Conservation (phyloP, 176 grass and related monocot genomes). For the Carex pumila region DNA sequence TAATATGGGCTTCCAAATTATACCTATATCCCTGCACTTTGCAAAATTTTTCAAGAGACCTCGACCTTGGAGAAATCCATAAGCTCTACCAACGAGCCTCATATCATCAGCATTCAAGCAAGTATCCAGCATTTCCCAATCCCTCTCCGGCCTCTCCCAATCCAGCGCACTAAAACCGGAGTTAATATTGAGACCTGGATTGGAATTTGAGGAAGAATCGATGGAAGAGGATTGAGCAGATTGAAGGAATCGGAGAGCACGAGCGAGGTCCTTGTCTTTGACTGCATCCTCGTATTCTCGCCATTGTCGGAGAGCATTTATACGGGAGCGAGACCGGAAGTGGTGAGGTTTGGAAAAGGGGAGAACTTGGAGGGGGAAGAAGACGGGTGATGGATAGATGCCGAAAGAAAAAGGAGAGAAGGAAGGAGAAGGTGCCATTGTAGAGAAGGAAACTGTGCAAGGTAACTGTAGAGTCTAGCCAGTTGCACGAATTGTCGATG, state of each 20-base stretch:
- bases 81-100: conserved; percentile 71
- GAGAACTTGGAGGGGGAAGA: neutral
- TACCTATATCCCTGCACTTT: conserved; percentile 80
- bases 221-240: conserved; percentile 32
- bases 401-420: conserved; percentile 6
- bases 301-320: conserved; percentile 66
- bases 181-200: conserved; percentile 11
- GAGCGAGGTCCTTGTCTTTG: conserved; percentile 67
- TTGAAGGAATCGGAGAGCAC: conserved; percentile 77
- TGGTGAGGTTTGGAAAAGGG: neutral
- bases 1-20: neutral
- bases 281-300: conserved; percentile 91
- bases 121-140: conserved; percentile 86
- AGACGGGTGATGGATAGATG: neutral
- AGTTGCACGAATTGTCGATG: neutral
- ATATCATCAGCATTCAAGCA: conserved; percentile 96
- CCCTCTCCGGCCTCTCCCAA: conserved; percentile 44
- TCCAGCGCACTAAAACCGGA: neutral
- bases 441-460: neutral
- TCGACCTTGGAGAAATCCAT: conserved; percentile 57
- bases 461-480: neutral
- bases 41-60: conserved; percentile 58
- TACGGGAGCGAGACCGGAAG: conserved; percentile 19
- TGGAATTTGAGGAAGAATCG: neutral
- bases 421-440: conserved; percentile 31